A percentile compares a stretch with the other conserved stretches of the same genome.
These are phyloP conservation scores for Daedalea quercina DNA, from an alignment of 768 basidiomycete species.

Conservation along the genomic window DNA sequence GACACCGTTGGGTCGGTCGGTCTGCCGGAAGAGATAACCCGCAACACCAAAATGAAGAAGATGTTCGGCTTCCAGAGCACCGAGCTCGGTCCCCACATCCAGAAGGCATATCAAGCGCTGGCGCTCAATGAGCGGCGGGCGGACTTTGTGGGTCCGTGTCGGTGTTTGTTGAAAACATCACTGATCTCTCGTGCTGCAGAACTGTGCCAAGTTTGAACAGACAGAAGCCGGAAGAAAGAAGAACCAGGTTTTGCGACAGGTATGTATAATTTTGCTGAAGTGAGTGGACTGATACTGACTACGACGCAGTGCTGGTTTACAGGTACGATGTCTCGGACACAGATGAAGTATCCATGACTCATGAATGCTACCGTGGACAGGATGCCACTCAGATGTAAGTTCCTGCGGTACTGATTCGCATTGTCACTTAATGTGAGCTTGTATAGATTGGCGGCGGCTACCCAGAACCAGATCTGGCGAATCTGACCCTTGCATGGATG, in stretches of 20 bases:
- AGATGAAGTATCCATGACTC: not conserved
- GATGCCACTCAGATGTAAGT: conserved; percentile 28
- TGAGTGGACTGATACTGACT: not conserved
- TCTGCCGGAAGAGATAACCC: conserved; percentile 57
- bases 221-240: conserved; percentile 43
- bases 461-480: conserved; percentile 58
- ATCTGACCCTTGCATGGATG: conserved; percentile 62
- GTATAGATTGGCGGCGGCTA: conserved; percentile 66
- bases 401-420: conserved; percentile 9
- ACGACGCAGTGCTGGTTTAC: conserved; percentile 62
- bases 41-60: conserved; percentile 34
- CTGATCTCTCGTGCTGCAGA: conserved; percentile 26
- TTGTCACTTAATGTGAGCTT: not conserved
- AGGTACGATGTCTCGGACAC: conserved; percentile 33
- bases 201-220: conserved; percentile 59
- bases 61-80: conserved; percentile 64
- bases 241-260: conserved; percentile 59
- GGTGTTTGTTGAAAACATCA: not conserved
- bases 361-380: conserved; percentile 2
- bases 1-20: conserved; percentile 75
- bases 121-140: conserved; percentile 60
- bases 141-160: conserved; percentile 50
- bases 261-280: conserved; percentile 11
- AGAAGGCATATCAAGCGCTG: conserved; percentile 61
- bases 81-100: conserved; percentile 53